These are phyloP conservation scores for Cephalotrichum gorgonifer DNA, from an alignment of 2,329 filamentous ascomycete genomes.

Conservation along the genomic window DNA sequence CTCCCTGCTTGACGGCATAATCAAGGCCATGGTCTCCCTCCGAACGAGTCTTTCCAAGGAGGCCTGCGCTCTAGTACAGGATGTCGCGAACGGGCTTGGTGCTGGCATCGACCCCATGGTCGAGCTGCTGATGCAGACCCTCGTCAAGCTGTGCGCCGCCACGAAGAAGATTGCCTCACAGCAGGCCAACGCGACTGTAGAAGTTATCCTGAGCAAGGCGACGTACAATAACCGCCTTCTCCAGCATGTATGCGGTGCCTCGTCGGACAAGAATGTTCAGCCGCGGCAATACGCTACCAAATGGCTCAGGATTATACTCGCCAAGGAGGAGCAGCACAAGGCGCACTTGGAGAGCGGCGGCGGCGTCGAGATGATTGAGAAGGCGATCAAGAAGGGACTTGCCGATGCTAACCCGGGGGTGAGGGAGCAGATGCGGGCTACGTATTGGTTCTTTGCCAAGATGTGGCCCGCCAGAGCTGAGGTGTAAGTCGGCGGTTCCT, in stretches of 20 bases:
- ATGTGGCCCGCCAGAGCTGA: constrained; percentile 74
- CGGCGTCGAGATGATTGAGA: constrained; percentile 73
- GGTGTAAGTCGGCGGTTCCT: constrained; percentile 36
- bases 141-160: constrained; percentile 79
- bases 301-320: constrained; percentile 78
- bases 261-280: constrained; percentile 88
- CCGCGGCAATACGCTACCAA: constrained; percentile 67
- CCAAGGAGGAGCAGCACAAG: constrained; percentile 69
- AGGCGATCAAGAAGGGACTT: constrained; percentile 83
- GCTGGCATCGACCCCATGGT: constrained; percentile 78
- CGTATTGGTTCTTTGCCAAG: constrained; percentile 74
- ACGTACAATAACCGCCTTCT: constrained; percentile 73
- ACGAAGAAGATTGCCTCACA: constrained; percentile 92
- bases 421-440: constrained; percentile 71
- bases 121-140: constrained; percentile 77
- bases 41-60: constrained; percentile 86
- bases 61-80: constrained; percentile 74
- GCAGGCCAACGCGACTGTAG: constrained; percentile 71
- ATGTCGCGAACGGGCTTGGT: constrained; percentile 67
- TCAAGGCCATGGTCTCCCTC: constrained; percentile 75
- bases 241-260: constrained; percentile 74
- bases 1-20: constrained; percentile 70
- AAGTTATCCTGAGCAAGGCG: constrained; percentile 66
- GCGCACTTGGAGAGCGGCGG: constrained; percentile 74
- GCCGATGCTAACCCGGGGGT: constrained; percentile 83